Percentiles rank a stretch among this genome's conserved stretches.
phyloP scores from a whole-genome alignment of 495 filamentous ascomycete genomes.

The Hypoxylon trugodes region DNA sequence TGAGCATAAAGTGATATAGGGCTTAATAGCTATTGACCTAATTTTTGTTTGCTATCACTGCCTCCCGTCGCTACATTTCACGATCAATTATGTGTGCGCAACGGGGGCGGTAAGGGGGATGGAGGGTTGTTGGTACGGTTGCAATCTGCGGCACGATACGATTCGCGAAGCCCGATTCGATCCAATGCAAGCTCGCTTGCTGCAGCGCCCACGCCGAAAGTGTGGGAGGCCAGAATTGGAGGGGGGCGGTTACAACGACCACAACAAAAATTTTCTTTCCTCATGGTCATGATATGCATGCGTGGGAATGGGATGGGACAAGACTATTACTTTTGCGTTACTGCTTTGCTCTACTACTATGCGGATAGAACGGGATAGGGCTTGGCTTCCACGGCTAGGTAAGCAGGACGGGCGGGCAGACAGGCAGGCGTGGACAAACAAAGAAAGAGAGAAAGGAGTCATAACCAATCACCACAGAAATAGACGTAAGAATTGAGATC shows the following conservation, averaged over 20 bases:
- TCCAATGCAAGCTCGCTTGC: constrained; percentile 4
- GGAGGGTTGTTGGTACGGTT: constrained; percentile 3
- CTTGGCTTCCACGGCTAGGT: too few relatives aligned
- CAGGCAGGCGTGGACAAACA: too few relatives aligned
- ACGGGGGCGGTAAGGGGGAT: not conserved
- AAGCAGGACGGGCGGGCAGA: too few relatives aligned
- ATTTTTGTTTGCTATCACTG: constrained; percentile 2
- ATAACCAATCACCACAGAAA: too few relatives aligned
- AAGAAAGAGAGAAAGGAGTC: too few relatives aligned
- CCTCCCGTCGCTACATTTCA: not conserved
- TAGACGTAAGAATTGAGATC: too few relatives aligned
- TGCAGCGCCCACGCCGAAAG: not conserved
- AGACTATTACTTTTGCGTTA: too few relatives aligned
- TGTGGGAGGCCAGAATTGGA: not conserved
- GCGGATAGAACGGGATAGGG: constrained; percentile 12
- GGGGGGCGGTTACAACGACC: constrained; percentile 1
- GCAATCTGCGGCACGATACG: constrained; percentile 16
- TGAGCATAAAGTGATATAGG: not conserved
- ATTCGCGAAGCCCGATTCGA: constrained; percentile 22
- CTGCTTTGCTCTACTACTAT: too few relatives aligned
- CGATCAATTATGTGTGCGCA: not conserved
- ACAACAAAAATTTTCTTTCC: too few relatives aligned
- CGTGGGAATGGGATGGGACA: not conserved
- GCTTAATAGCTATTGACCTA: constrained; percentile 24
- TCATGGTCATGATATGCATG: constrained; percentile 9